Evolutionary conservation across 768 basidiomycete genomes (phyloP), one percentile per base, ranked within the genome.

Genomic region (Russula brevipes): DNA sequence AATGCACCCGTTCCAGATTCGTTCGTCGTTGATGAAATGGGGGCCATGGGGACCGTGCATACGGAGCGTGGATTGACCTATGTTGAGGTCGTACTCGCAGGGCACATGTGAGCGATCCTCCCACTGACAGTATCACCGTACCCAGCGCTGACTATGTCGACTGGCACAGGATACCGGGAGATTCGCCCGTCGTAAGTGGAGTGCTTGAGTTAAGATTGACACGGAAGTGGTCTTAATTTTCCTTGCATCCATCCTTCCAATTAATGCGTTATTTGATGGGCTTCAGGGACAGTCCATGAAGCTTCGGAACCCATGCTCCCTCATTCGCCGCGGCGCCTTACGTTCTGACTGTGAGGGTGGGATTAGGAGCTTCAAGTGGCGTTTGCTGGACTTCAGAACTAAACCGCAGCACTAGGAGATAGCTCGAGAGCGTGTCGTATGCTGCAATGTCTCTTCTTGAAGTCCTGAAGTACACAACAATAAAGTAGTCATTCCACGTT

Each of bases 221-320:
- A 16, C 42, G 5, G 9, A 35, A 16, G 10, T 60, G 38, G 38
- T 36, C 38, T 5, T 9, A 11, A 44, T 50, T 9, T 55, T 10
- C 44, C 47, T 8, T 31, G 0, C 59, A 86, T 85, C 85, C 88
- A 56, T 81, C 85, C 0, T 84, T 86, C 74, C 86, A 88, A 69
- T 82, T 78, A 60, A 86, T 88, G 85, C 75, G 84, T 66, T 87
- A 79, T 68, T 69, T 89, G 66, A 77, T 89, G 82, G 86, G 87
- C 7, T 80, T 83, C 72, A 81, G 86, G 63, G 71, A 72, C 1
- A 80, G 68, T 1, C 83, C 82, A 16, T 83, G 54, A 68, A 12
- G 8, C 2, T 3, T 19, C 16, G 12, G n/a, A 31, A 7, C 5
- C 16, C 16, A 31, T n/a, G 19, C 16, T 11, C 10, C n/a, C 24